Percentiles rank a stretch among this genome's conserved stretches.
phyloP scores from a whole-genome alignment of 208 protist species.

The Porcisia hertigi region DNA sequence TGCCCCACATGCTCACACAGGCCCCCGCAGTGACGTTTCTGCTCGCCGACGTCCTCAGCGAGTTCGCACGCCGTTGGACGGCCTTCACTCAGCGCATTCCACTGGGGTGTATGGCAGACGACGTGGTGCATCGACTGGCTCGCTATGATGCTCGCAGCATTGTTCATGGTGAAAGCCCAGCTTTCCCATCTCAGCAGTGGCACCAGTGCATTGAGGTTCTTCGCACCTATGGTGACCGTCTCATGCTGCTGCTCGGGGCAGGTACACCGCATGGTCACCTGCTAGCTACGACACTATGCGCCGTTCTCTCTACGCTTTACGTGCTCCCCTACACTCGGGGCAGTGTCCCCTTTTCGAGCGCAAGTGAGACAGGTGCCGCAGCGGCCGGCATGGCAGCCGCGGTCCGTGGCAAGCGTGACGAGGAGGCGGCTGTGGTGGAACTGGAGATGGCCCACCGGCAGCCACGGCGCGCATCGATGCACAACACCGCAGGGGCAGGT shows the following conservation, averaged over 20 bases:
- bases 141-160: conserved; percentile 20
- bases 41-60: conserved; percentile 21
- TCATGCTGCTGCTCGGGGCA: conserved; percentile 47
- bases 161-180: not conserved
- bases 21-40: conserved; percentile 39
- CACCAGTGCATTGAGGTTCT: conserved; percentile 24
- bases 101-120: conserved; percentile 5
- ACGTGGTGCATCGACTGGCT: conserved; percentile 8
- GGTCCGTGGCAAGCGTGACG: conserved; percentile 15
- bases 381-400: not conserved
- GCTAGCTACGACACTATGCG: conserved; percentile 45
- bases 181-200: conserved; percentile 12
- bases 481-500: not conserved
- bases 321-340: conserved; percentile 40
- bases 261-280: conserved; percentile 53
- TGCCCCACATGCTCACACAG: conserved; percentile 61
- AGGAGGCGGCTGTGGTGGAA: conserved; percentile 24
- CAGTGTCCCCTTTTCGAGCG: not conserved
- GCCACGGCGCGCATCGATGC: not conserved
- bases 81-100: conserved; percentile 16
- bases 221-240: conserved; percentile 25
- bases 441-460: conserved; percentile 15
- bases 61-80: conserved; percentile 30
- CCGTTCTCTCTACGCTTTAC: conserved; percentile 50
- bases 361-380: not conserved